These are phyloP conservation scores for Circinella umbellata DNA, from an alignment of 371 early-diverging fungal species.

Conservation along the genomic window DNA sequence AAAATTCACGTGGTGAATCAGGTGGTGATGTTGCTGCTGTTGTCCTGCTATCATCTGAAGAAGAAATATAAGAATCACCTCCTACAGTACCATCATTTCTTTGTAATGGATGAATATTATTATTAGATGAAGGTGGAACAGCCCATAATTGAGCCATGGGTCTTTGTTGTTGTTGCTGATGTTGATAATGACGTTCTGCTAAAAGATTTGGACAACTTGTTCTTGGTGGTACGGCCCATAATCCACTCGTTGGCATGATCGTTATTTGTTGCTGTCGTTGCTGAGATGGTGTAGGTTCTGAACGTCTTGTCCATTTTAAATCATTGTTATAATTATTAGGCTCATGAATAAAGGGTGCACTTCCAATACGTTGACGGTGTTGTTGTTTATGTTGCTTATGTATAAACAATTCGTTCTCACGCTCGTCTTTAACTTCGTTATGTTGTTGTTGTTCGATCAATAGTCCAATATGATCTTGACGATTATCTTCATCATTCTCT, in stretches of 20 bases:
- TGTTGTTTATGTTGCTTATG: not conserved
- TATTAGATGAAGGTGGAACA: slow-evolving; percentile 19
- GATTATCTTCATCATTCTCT: slow-evolving; percentile 2
- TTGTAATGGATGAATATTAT: not conserved
- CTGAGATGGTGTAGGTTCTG: not conserved
- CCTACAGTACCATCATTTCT: not conserved
- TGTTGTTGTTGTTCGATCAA: slow-evolving; percentile 14
- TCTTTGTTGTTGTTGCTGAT: slow-evolving; percentile 1
- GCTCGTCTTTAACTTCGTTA: not conserved
- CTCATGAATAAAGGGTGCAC: slow-evolving; percentile 16
- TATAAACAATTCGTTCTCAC: no score
- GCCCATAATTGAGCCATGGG: slow-evolving; percentile 29
- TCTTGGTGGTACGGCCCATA: slow-evolving; percentile 39
- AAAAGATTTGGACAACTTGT: slow-evolving; percentile 9
- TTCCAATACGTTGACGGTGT: slow-evolving; percentile 19
- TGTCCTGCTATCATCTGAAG: not conserved
- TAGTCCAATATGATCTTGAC: no score
- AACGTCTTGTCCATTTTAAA: slow-evolving; percentile 13
- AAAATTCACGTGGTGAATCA: slow-evolving; percentile 32
- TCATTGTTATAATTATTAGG: not conserved
- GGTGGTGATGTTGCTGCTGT: slow-evolving; percentile 5
- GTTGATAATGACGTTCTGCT: not conserved
- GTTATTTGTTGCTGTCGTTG: not conserved
- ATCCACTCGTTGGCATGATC: not conserved
- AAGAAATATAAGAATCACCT: not conserved